Evolutionary conservation across 2,329 filamentous ascomycete genomes (phyloP), one percentile per base, ranked within the genome.

Genomic region (Epicoccum sorghinum): DNA sequence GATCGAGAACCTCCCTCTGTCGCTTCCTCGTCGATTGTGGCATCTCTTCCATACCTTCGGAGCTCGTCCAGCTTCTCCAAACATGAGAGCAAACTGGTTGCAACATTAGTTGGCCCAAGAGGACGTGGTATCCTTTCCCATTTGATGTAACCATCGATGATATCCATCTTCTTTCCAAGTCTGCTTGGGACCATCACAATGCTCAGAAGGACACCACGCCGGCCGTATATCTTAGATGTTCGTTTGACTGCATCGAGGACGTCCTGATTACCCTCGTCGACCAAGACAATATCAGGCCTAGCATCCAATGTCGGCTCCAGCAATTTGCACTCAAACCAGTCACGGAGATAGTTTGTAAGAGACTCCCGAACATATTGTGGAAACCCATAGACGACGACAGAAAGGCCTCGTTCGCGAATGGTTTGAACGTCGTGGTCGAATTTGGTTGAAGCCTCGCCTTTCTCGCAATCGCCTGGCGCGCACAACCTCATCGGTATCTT

Each of bases 231-330:
- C 2, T 30, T 32, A 4, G 59, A 50, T 1, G 54, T 53, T 12
- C 40, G 30, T 7, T 51, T 24, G 7, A 60, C 51, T 18, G 24
- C 46, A 6, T 56, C 39, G 13, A 29, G 3, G 4, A 52, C 33
- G 5, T 52, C 41, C 14, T 53, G 37, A n/a, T 58, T 57, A 1
- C 59, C 57, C 32, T 62, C 57, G 14, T 60, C 59, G 9, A 62
- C 41, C 14, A 62, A 10, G 13, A 58, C 22, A 9, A 62, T 52
- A 25, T 62, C 52, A 7, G 55, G 54, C 3, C 30, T 46, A 25
- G 44, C 35, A 22, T 60, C 46, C n/a, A 46, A 23, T 24, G 29
- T 49, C 5, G 25, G 35, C 4, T 58, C 48, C 13, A 60, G 24
- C 13, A 62, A 24, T 1, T 8, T 30, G 39, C 50, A 60, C 4